A percentile compares a stretch with the other conserved stretches of the same genome.
Evolutionary conservation across 257 asterid species (phyloP).

Genomic region (Nicotiana benthamiana): DNA sequence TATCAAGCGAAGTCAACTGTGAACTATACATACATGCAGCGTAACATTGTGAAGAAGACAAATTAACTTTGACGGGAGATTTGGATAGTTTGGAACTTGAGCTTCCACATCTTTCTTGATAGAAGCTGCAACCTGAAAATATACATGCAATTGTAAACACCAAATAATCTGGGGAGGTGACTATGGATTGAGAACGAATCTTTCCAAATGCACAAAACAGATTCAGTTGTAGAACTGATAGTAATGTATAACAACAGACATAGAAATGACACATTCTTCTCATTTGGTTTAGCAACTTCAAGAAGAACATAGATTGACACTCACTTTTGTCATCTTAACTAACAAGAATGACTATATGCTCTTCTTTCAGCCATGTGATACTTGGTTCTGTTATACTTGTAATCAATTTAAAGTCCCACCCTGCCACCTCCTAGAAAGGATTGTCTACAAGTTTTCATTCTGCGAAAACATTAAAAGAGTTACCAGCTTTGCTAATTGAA

Average conservation of each 20-base stretch:
- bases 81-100: constrained; percentile 79
- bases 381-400: not conserved
- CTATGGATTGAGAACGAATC: not conserved
- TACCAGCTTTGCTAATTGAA: not conserved
- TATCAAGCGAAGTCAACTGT: not conserved
- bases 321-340: not conserved
- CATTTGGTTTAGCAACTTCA: not conserved
- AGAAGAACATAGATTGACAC: not conserved
- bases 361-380: not conserved
- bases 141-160: not conserved
- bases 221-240: not conserved
- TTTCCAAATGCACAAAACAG: not conserved
- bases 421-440: not conserved
- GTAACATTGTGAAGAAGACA: constrained; percentile 91
- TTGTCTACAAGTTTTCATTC: not conserved
- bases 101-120: constrained; percentile 84
- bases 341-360: not conserved
- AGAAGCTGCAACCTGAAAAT: constrained; percentile 86
- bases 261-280: not conserved
- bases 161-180: not conserved
- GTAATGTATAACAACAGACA: too few relatives aligned
- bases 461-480: not conserved
- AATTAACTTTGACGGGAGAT: constrained; percentile 82
- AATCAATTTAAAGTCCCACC: not conserved
- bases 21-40: constrained; percentile 53